These are phyloP conservation scores for Geranomyces variabilis DNA, from an alignment of 192 early-diverging fungal species.

Conservation along the genomic window DNA sequence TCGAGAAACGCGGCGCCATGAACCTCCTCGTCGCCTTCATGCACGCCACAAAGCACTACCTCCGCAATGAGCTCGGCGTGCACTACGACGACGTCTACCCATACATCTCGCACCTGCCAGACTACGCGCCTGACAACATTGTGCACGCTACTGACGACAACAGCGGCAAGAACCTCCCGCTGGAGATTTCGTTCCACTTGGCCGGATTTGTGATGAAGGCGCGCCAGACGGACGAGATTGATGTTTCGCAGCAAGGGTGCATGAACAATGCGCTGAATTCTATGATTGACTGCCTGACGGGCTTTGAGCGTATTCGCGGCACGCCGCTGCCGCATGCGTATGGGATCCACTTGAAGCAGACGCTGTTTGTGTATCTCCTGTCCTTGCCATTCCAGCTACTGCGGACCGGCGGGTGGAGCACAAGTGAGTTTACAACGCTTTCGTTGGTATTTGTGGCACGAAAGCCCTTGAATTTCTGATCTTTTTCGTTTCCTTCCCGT, in stretches of 20 bases:
- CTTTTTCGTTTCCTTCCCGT: slow-evolving; percentile 25
- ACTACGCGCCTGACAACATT: slow-evolving; percentile 47
- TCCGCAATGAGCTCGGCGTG: slow-evolving; percentile 74
- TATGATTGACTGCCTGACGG: slow-evolving; percentile 41
- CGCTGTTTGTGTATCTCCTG: slow-evolving; percentile 65
- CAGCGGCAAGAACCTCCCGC: slow-evolving; percentile 32
- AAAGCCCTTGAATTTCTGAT: neutral
- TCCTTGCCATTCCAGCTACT: slow-evolving; percentile 83
- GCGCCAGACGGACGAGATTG: slow-evolving; percentile 21
- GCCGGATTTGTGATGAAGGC: slow-evolving; percentile 19
- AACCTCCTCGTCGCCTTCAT: slow-evolving; percentile 81
- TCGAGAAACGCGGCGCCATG: slow-evolving; percentile 73
- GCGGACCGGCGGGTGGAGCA: slow-evolving; percentile 45
- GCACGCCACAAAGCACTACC: slow-evolving; percentile 78
- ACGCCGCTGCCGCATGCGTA: slow-evolving; percentile 90
- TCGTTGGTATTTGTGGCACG: slow-evolving; percentile 39
- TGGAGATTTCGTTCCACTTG: slow-evolving; percentile 47
- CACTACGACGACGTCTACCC: slow-evolving; percentile 71
- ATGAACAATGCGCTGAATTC: slow-evolving; percentile 25
- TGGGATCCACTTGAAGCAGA: slow-evolving; percentile 70
- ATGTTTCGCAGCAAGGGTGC: slow-evolving; percentile 26
- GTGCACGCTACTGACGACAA: slow-evolving; percentile 18
- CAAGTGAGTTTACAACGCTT: slow-evolving; percentile 70
- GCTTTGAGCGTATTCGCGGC: slow-evolving; percentile 80
- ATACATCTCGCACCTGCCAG: slow-evolving; percentile 64